Evolutionary conservation across 2,329 filamentous ascomycete genomes (phyloP).

Genomic region (Ceratocystis cubensis): DNA sequence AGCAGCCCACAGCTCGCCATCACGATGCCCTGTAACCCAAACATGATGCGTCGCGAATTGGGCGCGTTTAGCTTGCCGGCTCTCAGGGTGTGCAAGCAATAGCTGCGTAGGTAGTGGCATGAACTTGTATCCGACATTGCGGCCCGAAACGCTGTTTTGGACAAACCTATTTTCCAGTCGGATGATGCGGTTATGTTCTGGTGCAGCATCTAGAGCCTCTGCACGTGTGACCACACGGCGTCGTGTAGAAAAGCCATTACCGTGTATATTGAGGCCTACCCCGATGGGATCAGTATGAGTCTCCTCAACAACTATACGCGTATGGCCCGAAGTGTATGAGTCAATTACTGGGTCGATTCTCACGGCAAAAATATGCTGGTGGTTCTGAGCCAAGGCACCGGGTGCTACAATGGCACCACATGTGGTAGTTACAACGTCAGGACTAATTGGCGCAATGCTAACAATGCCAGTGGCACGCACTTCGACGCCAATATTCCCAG

Average conservation of each 20-base stretch:
- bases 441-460: constrained; percentile 46
- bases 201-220: constrained; percentile 40
- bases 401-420: constrained; percentile 52
- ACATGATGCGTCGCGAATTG: constrained; percentile 36
- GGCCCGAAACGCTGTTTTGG: constrained; percentile 38
- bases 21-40: constrained; percentile 39
- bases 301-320: constrained; percentile 37
- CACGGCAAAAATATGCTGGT: constrained; percentile 56
- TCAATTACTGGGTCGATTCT: constrained; percentile 55
- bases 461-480: constrained; percentile 55
- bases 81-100: constrained; percentile 35
- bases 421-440: constrained; percentile 36
- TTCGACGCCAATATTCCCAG: constrained; percentile 49
- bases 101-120: constrained; percentile 35
- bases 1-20: constrained; percentile 39
- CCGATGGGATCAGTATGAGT: constrained; percentile 31
- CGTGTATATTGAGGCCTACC: constrained; percentile 44
- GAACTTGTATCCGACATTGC: constrained; percentile 39
- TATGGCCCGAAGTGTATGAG: constrained; percentile 33
- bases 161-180: constrained; percentile 37
- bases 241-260: constrained; percentile 47
- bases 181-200: constrained; percentile 38
- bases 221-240: constrained; percentile 37
- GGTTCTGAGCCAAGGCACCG: constrained; percentile 54
- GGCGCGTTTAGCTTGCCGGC: constrained; percentile 33